Evolutionary conservation across 2,329 filamentous ascomycete genomes (phyloP), one percentile per base, ranked within the genome.

Genomic region (Diaporthe nobilis): DNA sequence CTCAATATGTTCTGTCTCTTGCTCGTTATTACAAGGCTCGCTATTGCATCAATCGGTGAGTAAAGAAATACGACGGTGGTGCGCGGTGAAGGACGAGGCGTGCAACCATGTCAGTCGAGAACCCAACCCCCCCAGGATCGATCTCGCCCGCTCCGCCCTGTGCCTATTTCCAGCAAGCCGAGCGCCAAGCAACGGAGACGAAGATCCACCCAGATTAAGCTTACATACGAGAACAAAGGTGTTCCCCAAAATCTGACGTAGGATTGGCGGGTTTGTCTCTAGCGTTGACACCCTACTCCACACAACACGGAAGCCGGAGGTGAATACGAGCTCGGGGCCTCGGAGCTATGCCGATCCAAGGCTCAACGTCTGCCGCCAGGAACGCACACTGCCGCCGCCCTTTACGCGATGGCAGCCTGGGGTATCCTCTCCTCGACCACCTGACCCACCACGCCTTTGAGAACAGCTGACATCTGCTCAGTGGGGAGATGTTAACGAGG

Each of bases 281-380:
- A 73, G 71, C 58, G 71, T 73, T 65, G 71, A 22, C 71, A 65
- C 71, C 47, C 70, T 73, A 65, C 71, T 63, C 71, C 71, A 73
- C 71, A 73, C 58, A 47, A 73, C 44, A 73, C 60, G 71, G 58
- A 60, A 73, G 49, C 71, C 37, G 58, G 58, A 34, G 58, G 37
- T 65, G 58, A 73, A 73, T 73, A 73, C 71, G 71, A 73, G 71
- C 71, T 73, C 60, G 71, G 71, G 51, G 2, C 47, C 58, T 73
- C 71, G 71, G 71, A 37, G 34, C 47, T n/a, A 65, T 65, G 58
- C 71, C 71, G 47, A 65, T 55, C 71, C 37, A 73, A 72, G 71
- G 71, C 49, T 65, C 58, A 57, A 73, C 71, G 49, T 73, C 71
- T 53, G 47, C 58, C 58, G 58, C 58, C 58, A 42, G 49, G 58